A percentile compares a stretch with the other conserved stretches of the same genome.
phyloP scores from a whole-genome alignment of 2,329 filamentous ascomycete species.

The Tolypocladium inflatum region DNA sequence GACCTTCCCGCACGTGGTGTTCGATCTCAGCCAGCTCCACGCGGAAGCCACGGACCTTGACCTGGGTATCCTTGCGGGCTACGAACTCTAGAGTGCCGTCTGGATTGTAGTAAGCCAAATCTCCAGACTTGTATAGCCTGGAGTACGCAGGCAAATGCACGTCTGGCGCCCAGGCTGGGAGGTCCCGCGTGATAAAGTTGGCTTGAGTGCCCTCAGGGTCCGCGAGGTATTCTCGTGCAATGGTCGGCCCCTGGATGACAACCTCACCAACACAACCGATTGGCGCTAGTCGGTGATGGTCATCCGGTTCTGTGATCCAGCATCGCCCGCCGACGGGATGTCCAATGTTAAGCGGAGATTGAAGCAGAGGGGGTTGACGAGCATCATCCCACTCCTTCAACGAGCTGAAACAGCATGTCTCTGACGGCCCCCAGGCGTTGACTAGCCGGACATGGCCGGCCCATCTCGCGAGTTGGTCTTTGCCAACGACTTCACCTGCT shows the following conservation, averaged over 20 bases:
- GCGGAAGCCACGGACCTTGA: conserved; percentile 8
- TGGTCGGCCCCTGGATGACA: neutral
- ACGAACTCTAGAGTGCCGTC: conserved; percentile 7
- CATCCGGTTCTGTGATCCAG: conserved; percentile 1
- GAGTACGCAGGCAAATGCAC: neutral
- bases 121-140: conserved; percentile 8
- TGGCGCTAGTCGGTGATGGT: neutral
- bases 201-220: neutral
- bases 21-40: conserved; percentile 9
- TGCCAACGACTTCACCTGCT: conserved; percentile 2
- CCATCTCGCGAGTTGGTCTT: conserved; percentile 3
- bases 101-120: conserved; percentile 7
- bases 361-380: neutral
- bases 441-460: conserved; percentile 1
- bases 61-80: neutral
- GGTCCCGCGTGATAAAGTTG: neutral
- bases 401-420: neutral
- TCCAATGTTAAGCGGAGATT: conserved; percentile 1
- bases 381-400: neutral
- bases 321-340: neutral
- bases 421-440: conserved; percentile 7
- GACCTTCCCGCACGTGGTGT: neutral
- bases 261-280: conserved; percentile 4
- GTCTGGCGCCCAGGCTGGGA: neutral
- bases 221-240: conserved; percentile 3